phyloP scores from a whole-genome alignment of 306 rosid genomes.

The Boehmeria nivea region DNA sequence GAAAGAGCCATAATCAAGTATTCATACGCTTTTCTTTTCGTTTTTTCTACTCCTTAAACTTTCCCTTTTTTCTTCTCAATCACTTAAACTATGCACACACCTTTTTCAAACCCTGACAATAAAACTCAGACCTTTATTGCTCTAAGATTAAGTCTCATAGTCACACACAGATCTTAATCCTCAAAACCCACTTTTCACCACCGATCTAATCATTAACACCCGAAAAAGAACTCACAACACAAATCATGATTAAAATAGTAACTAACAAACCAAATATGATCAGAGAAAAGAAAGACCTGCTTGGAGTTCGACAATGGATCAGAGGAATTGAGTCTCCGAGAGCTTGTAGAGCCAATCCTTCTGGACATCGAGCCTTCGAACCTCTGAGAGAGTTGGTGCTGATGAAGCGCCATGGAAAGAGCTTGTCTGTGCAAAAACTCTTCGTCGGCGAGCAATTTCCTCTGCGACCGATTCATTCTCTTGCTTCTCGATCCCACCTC shows the following conservation, averaged over 20 bases:
- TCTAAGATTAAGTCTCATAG: too few species aligned
- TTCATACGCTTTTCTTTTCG: neutral
- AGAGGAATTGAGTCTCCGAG: slow-evolving; percentile 54
- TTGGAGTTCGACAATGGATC: slow-evolving; percentile 58
- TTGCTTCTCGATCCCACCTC: slow-evolving; percentile 87
- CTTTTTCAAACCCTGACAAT: too few species aligned
- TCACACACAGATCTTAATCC: slow-evolving; percentile 29
- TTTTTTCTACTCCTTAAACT: slow-evolving; percentile 16
- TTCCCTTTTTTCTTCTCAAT: slow-evolving; percentile 6
- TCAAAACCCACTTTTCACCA: slow-evolving; percentile 28
- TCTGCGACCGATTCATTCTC: slow-evolving; percentile 83
- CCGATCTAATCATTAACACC: slow-evolving; percentile 28
- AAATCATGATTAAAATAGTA: slow-evolving; percentile 5
- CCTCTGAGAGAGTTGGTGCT: slow-evolving; percentile 92
- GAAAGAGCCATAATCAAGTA: neutral
- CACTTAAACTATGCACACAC: neutral
- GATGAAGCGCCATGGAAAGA: slow-evolving; percentile 83
- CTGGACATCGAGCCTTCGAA: slow-evolving; percentile 96
- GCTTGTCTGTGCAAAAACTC: slow-evolving; percentile 87
- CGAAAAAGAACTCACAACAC: slow-evolving; percentile 17
- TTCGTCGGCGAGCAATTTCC: slow-evolving; percentile 73
- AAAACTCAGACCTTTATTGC: too few species aligned
- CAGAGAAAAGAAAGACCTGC: slow-evolving; percentile 37
- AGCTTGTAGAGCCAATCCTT: slow-evolving; percentile 81
- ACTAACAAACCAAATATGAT: slow-evolving; percentile 4